These are phyloP conservation scores for Paracorniculantispora psalliotae DNA, from an alignment of 2,329 filamentous ascomycete genomes.

Conservation along the genomic window DNA sequence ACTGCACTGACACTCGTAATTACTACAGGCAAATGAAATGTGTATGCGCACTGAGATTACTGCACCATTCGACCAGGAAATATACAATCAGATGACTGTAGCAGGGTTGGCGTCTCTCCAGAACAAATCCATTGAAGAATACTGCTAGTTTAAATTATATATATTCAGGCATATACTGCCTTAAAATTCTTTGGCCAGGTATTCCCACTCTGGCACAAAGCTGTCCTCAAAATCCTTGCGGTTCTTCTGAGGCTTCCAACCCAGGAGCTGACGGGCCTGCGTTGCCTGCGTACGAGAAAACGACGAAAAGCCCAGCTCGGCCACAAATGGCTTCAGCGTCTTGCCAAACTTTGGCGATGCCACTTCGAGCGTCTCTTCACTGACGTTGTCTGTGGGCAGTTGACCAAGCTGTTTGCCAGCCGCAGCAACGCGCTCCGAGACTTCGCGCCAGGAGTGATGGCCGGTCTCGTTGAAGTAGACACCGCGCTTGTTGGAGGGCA, in stretches of 20 bases:
- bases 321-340: conserved; percentile 16
- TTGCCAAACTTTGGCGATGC: conserved; percentile 18
- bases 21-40: no score
- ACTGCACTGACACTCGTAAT: no score
- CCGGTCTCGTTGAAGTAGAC: conserved; percentile 40
- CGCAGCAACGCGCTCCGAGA: conserved; percentile 31
- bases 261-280: conserved; percentile 21
- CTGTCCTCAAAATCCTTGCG: conserved; percentile 22
- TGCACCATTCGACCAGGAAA: no score
- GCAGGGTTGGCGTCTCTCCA: no score
- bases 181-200: not conserved
- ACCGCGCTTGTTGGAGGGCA: conserved; percentile 33
- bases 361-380: conserved; percentile 25
- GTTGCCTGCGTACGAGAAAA: conserved; percentile 21
- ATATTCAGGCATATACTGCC: not conserved
- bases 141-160: not conserved
- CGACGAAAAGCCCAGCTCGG: conserved; percentile 31
- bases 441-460: conserved; percentile 33
- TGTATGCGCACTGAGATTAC: no score
- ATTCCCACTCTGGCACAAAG: conserved; percentile 14
- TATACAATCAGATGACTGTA: no score
- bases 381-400: conserved; percentile 25
- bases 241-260: conserved; percentile 29
- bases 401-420: conserved; percentile 26
- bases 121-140: not conserved